Evolutionary conservation across 2,329 filamentous ascomycete species (phyloP).

Genomic region (Pyrenophora graminea): DNA sequence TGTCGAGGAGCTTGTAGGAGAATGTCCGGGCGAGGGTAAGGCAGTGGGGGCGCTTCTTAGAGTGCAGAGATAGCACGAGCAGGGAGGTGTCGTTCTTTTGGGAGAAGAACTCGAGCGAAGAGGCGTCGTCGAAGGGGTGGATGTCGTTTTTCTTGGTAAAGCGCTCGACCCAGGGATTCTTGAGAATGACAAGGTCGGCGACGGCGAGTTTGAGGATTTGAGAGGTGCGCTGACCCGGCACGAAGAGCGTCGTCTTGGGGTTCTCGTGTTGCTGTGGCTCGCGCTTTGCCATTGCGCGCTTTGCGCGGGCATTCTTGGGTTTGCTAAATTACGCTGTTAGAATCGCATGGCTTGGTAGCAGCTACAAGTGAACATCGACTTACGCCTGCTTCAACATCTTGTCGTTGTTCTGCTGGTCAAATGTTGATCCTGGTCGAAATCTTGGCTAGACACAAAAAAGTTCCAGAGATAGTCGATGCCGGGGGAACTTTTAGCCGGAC

Average conservation of each 20-base stretch:
- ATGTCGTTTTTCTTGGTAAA: constrained; percentile 98
- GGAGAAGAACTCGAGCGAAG: constrained; percentile 90
- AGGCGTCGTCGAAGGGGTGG: constrained; percentile 89
- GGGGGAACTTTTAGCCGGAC: constrained; percentile 18
- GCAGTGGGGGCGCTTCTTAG: constrained; percentile 94
- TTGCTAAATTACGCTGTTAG: constrained; percentile 52
- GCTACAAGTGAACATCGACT: background rate
- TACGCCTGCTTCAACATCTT: constrained; percentile 42
- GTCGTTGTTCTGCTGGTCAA: constrained; percentile 6
- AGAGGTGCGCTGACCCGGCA: constrained; percentile 84
- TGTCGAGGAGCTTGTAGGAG: constrained; percentile 85
- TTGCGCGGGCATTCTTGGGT: constrained; percentile 83
- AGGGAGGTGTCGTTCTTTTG: constrained; percentile 93
- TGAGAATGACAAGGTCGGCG: constrained; percentile 81
- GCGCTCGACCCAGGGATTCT: constrained; percentile 81
- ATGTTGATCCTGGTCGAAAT: constrained; percentile 20
- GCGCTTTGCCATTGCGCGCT: constrained; percentile 90
- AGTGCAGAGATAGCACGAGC: constrained; percentile 80
- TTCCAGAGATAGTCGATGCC: constrained; percentile 10
- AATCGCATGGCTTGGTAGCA: rapidly evolving
- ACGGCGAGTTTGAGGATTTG: constrained; percentile 81
- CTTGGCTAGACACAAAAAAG: constrained; percentile 24
- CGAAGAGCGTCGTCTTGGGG: constrained; percentile 85
- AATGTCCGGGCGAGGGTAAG: constrained; percentile 84
- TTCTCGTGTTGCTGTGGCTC: constrained; percentile 89